phyloP scores from a whole-genome alignment of 345 rosid species.

The Rhodamnia rubescens region DNA sequence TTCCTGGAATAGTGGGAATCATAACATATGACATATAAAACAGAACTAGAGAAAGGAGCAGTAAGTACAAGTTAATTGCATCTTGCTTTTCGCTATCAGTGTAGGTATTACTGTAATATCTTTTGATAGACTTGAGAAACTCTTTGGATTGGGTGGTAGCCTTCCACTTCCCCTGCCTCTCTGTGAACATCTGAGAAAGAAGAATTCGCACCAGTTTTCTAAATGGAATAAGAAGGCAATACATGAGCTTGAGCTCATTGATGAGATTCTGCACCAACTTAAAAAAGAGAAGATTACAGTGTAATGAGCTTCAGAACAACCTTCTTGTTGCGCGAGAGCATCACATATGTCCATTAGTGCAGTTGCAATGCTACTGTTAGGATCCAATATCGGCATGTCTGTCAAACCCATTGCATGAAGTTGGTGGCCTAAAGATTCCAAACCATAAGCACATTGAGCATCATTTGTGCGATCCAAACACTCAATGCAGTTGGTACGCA shows the following conservation, averaged over 20 bases:
- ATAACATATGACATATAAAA: not conserved
- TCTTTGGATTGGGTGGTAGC: constrained; percentile 97
- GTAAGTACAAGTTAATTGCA: constrained; percentile 81
- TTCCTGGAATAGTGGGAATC: not conserved
- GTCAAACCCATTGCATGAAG: constrained; percentile 79
- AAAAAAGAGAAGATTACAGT: constrained; percentile 35
- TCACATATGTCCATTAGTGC: constrained; percentile 99
- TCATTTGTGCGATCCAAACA: constrained; percentile 98
- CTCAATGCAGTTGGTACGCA: constrained; percentile 94
- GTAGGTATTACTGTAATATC: constrained; percentile 93
- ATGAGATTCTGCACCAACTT: not conserved
- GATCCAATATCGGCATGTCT: constrained; percentile 65
- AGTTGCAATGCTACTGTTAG: constrained; percentile 82
- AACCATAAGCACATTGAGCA: constrained; percentile 95
- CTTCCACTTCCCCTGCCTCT: constrained; percentile 99
- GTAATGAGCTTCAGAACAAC: constrained; percentile 98
- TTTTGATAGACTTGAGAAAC: constrained; percentile 82
- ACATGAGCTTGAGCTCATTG: not conserved
- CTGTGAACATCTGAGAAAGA: constrained; percentile 68
- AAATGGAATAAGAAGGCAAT: not conserved
- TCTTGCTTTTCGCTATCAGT: constrained; percentile 99
- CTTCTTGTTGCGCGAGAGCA: constrained; percentile 98
- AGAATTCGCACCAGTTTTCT: not conserved
- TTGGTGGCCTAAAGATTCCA: constrained; percentile 90
- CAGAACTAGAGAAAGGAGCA: constrained; percentile 1